Base-by-base conservation (phyloP, 371 early-diverging fungal species). In the Mycotypha africana region DNA sequence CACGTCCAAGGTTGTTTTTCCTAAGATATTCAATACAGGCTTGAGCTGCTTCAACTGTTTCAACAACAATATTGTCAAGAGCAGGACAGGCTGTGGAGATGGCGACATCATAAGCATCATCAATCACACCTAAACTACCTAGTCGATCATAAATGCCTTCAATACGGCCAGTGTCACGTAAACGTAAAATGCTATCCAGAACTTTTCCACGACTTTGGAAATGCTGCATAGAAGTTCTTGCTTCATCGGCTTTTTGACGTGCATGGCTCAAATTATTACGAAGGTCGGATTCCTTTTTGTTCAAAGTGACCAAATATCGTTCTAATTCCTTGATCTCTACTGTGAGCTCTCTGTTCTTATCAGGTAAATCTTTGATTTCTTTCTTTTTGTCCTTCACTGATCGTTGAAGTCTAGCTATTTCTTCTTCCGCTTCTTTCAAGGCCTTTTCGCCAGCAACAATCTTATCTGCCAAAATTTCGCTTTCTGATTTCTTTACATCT, bases 61-160 rank as follows among this genome's bases (percentile, higher is more conserved):
- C 97, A 19, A 99, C 99, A 6, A 99, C 95, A 57, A 99, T 93
- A 42, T 88, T 79, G 49, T 97, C 89, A 38, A 99, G 76, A 4
- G 74, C 67, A 4, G 84, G 79, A 42, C 95, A 95, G 0, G 97
- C 91, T 3, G 97, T 96, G 3, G 94, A 92, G 14, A 99, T 83
- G 0, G 99, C 99, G 2, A 95, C 85, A 57, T 98, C 98, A 65
- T 95, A 99, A 57, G 84, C 86, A 46, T 85, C 86, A 47, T 93
- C 94, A 53, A 99, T 95, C 1, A 87, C 82, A 39, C 99, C 99
- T 11, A 99, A 73, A 45, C 93, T 92, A 17, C 97, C 97, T n/a
- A 99, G 69, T 22, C 97, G 86, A 24, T 98, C 99, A 58, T 89
- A 82, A 33, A 97, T 93, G 1, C 96, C 95, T 4, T 67, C 60